Base-by-base conservation (phyloP, 2,329 filamentous ascomycete species). In the Fusarium sp. region DNA sequence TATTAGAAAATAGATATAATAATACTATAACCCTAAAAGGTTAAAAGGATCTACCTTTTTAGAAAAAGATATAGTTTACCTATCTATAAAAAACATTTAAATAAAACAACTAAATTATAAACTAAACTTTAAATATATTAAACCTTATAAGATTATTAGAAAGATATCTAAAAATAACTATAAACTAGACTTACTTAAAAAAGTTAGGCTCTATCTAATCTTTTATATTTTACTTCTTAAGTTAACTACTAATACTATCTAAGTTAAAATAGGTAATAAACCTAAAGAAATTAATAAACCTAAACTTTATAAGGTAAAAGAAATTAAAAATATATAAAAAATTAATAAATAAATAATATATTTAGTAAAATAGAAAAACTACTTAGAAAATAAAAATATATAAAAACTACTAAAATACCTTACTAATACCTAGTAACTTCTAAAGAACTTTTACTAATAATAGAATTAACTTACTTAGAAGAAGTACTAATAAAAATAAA, bases 71-170 rank as follows among this genome's bases (percentile, higher is more conserved):
- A 54, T 20, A 14, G 27, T 66, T 14, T 71, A 70, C 30, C 20
- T 73, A 15, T 9, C 49, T n/a, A 55, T 55, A 54, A 66, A 66
- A 70, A 66, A 71, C 30, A 65, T 71, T 49, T 47, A 40, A 58
- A 72, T 50, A 53, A 72, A 62, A 38, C n/a, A n/a, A n/a, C n/a
- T n/a, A n/a, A n/a, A n/a, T n/a, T 51, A 71, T 32, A 70, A 74
- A 58, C 47, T 71, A 15, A 29, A 74, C 32, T 73, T 51, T 61
- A 75, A 72, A 40, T 71, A 70, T 54, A 46, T 73, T 40, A 47
- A 24, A 66, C 38, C 43, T 30, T 72, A 70, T 63, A 71, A 66
- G 15, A 14, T 47, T n/a, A n/a, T n/a, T n/a, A n/a, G n/a, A n/a
- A n/a, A n/a, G n/a, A n/a, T n/a, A n/a, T n/a, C n/a, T n/a, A n/a